phyloP scores from a whole-genome alignment of 2,329 filamentous ascomycete species.

The Kalmusia sp. region DNA sequence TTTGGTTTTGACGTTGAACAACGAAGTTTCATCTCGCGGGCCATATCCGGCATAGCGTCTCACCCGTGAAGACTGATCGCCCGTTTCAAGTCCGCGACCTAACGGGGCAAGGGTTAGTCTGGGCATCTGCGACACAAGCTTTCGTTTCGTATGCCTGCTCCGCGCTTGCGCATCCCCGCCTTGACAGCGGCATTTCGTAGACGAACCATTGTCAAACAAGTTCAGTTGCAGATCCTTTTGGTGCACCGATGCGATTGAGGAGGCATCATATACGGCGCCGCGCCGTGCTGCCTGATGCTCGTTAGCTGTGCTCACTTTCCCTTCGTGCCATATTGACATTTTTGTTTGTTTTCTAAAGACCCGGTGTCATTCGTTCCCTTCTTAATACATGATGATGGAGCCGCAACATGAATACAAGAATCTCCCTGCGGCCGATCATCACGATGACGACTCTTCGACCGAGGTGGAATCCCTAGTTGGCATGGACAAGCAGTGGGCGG shows the following conservation, averaged over 20 bases:
- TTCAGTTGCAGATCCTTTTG: constrained; percentile 21
- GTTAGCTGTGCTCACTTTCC: constrained; percentile 36
- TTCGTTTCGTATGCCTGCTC: constrained; percentile 8
- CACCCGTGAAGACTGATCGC: constrained; percentile 41
- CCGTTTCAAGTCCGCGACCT: constrained; percentile 34
- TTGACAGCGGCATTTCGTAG: constrained; percentile 17
- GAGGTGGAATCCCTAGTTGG: constrained; percentile 42
- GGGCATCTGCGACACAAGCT: constrained; percentile 19
- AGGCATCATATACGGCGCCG: constrained; percentile 6
- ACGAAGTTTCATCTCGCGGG: constrained; percentile 27
- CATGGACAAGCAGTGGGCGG: constrained; percentile 34
- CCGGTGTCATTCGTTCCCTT: constrained; percentile 25
- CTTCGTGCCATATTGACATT: constrained; percentile 12
- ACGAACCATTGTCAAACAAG: constrained; percentile 26
- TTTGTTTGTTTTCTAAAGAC: constrained; percentile 14
- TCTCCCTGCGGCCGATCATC: constrained; percentile 28
- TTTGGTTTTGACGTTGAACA: not conserved
- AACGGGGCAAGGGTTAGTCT: constrained; percentile 27
- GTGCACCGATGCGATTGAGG: constrained; percentile 18
- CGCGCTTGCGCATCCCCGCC: constrained; percentile 20
- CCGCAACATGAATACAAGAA: constrained; percentile 40
- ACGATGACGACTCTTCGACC: constrained; percentile 41
- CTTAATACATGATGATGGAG: constrained; percentile 29
- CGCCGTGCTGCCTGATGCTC: constrained; percentile 22
- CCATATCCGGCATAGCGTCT: constrained; percentile 30